Evolutionary conservation across 2,329 filamentous ascomycete species (phyloP), one percentile per base, ranked within the genome.

Genomic region (Aspergillus awamori): DNA sequence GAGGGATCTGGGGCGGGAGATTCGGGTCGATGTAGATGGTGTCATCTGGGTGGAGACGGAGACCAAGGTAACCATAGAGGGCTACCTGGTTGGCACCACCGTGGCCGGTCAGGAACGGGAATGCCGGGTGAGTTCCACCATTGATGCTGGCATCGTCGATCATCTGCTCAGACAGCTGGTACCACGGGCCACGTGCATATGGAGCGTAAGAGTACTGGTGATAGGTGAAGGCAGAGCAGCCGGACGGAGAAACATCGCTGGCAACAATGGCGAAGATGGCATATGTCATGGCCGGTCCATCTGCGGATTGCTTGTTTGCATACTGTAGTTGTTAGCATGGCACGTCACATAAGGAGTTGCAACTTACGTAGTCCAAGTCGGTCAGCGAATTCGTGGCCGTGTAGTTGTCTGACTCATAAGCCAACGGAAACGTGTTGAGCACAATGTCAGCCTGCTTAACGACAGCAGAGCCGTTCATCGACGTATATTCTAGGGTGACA

Each of bases 371-470:
- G 66, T 90, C 86, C 20, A 90, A 74, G 65, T 90, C 86, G 30
- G 78, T 80, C 51, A 85, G 72, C 13, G 82, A 82, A 65, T 84
- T 72, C 33, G 76, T 65, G 1, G 70, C 81, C 20, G 72, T 83
- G 66, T 84, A 83, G 47, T 85, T 83, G 4, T 82, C 81, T 64
- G 41, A 30, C 39, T 38, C 48, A 28, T 85, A 90, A 58, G 84
- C 83, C 2, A 90, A 72, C 2, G 89, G 84, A 68, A 87, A 89
- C 5, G 87, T 88, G 48, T 87, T 81, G 36, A 91, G 76, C 26
- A 90, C 86, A 13, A 91, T 84, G 73, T 91, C 88, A 1, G 88
- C 89, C 71, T 91, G 89, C 71, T 91, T 91, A 53, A 91, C 87
- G 0, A 79, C 78, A 10, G 88, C 84, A 17, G 82, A 86, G 17